Evolutionary conservation across 805 yeast genomes (phyloP), one percentile per base, ranked within the genome.

Genomic region (Citeromyces nyonsensis): DNA sequence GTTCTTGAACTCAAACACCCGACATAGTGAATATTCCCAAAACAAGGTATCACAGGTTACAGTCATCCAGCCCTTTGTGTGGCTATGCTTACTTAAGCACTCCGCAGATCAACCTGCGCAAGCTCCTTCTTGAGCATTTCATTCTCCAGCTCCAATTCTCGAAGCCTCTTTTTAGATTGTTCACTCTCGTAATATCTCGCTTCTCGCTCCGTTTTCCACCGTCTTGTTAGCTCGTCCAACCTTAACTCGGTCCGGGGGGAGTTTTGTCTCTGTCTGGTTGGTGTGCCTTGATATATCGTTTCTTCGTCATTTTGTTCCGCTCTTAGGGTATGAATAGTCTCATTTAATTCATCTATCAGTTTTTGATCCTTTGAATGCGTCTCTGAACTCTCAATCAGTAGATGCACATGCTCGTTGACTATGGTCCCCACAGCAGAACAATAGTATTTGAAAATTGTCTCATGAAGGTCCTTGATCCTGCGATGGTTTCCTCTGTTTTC

Each of bases 131-230:
- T 26, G 28, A 73, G 43, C 12, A 52, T 45, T 11, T 47, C 50
- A 42, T 72, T 73, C 40, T 77, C 84, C 24, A 44, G 36, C 39
- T 76, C 83, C 24, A 78, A 44, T 34, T 68, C 73, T 12, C 48
- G 44, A 4, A 76, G 58, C 29, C 77, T 51, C 29, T 52, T 49
- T 31, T 63, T 59, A 2, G 79, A 69, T 25, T 75, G 74, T 25
- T 61, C 61, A 33, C 62, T 60, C 40, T 79, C 86, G 35, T 72
- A 59, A 13, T 67, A 66, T 22, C 85, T 52, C 12, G 79, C 67
- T 47, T 79, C 91, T 38, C 84, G 57, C 39, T 80, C 86, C 5
- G 73, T 61, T 42, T 73, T 72, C 77, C 82, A 75, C 43, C 76
- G 60, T 38, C 59, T 68, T 27, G 70, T 69, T 28, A 80, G 48